Percentiles rank a stretch among this genome's conserved stretches.
These are phyloP conservation scores for Haplosporangium sp. DNA, from an alignment of 371 early-diverging fungal species.

Conservation along the genomic window DNA sequence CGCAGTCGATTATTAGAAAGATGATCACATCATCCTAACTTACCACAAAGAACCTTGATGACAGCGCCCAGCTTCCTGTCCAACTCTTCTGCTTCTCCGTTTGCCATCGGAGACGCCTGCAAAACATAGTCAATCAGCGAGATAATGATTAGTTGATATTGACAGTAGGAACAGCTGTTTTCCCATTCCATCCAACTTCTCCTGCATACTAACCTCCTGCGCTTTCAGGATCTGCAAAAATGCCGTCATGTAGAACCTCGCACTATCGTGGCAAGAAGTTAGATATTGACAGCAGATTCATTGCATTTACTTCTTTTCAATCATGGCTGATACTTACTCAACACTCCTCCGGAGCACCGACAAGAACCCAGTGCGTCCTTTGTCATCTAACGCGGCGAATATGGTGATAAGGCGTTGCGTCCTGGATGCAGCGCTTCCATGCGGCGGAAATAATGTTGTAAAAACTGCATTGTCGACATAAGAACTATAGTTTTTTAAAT, in stretches of 20 bases:
- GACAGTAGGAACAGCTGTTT: not conserved
- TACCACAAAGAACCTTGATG: constrained; percentile 38
- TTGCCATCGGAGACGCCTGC: constrained; percentile 2
- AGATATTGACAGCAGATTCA: not conserved
- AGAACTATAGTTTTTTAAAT: constrained; percentile 40
- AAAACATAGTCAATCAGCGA: not conserved
- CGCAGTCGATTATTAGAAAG: too few relatives aligned
- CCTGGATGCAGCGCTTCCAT: constrained; percentile 28
- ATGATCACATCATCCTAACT: not conserved
- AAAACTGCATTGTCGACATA: constrained; percentile 73
- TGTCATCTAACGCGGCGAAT: constrained; percentile 36
- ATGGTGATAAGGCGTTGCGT: constrained; percentile 35
- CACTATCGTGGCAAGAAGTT: constrained; percentile 10
- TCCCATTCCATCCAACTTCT: not conserved
- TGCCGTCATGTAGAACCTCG: constrained; percentile 31
- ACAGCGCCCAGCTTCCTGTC: constrained; percentile 32
- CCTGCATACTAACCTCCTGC: constrained; percentile 14
- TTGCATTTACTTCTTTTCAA: not conserved
- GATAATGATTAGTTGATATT: not conserved
- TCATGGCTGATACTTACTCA: constrained; percentile 25
- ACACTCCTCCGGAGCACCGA: constrained; percentile 44
- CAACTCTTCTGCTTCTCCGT: constrained; percentile 10
- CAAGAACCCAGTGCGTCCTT: constrained; percentile 44
- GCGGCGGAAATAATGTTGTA: constrained; percentile 66
- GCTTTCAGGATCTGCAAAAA: constrained; percentile 26